Base-by-base conservation (phyloP, 2,329 filamentous ascomycete species). In the Atkinsonella texensis region DNA sequence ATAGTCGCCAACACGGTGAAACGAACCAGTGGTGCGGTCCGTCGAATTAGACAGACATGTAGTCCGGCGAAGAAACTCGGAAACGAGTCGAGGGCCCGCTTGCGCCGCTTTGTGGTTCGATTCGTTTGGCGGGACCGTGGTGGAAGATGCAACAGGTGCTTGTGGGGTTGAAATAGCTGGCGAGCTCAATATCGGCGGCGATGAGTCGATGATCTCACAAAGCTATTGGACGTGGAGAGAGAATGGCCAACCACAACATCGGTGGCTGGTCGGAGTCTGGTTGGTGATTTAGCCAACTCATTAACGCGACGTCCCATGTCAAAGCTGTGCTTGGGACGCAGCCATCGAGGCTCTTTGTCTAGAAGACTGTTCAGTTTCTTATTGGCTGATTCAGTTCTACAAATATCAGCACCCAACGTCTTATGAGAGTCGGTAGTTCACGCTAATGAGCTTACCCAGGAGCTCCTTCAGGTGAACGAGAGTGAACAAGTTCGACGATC, bases 261-360 rank as follows among this genome's bases (percentile, higher is more conserved):
- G 12, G 42, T 35, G n/a, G 52, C 48, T 6, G 39, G 44, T 5
- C 15, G 11, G 4, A 57, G 23, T 28, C 71, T 63, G 7, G 62
- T 65, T 5, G 68, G 65, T 23, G 73, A 73, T 17, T 64, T 63
- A 17, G 66, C 62, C 4, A 76, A 64, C 54, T 70, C 67, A n/a
- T 63, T 64, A 48, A 80, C 68, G 31, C 76, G 75, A 33, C 70
- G 69, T 44, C 66, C 65, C 71, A 79, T 77, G 49, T 81, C 77
- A 17, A 70, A 67, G 11, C 71, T 66, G 38, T 67, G 71, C 53
- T 70, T 72, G 1, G 78, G 77, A 18, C 76, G 73, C 48, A 81
- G 67, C 70, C 77, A 80, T 60, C 78, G 71, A 32, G 77, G 75
- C 39, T 82, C 75, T 54, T 81, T 78, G 55, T 79, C 77, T 33